Base-by-base conservation (phyloP, 495 filamentous ascomycete species). In the Chaetomium fimeti region DNA sequence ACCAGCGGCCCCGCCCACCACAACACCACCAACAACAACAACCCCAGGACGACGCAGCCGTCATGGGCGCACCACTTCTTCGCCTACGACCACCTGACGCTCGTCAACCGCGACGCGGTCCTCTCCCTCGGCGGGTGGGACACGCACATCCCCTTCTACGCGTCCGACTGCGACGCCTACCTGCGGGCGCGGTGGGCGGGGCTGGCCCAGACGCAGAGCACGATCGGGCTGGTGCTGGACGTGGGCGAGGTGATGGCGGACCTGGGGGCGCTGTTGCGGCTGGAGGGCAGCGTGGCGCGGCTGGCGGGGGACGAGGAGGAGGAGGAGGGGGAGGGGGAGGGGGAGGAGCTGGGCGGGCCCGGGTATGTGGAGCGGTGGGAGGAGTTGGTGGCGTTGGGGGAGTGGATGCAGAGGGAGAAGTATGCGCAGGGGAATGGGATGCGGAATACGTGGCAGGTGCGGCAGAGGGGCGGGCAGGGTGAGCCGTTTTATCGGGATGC, bases 101-200 rank as follows among this genome's bases (percentile, higher is more conserved):
- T 87, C 2, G 81, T 87, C 45, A 82, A 85, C 63, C 79, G 79
- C 49, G 71, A 78, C 56, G 79, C 82, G 0, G 81, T 81, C 54
- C 74, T 81, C 52, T 75, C 77, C 13, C 74, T 83, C 45, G 85
- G 85, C 18, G 85, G 75, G 13, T 88, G 85, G 85, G 85, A 88
- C 65, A 82, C 82, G 0, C 74, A 83, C 38, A 86, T 88, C 47
- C 85, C 85, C 5, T 87, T 80, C 70, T 83, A 86, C 64, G 74
- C 74, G 43, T 78, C 82, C 20, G 83, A 87, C 62, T 74, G 72
- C 62, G 72, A 74, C 66, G 68, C 68, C 60, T 83, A 87, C 70
- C 74, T 79, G 15, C 80, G 85, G 3, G 68, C 85, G 8, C 76
- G 76, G 60, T 85, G 85, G 84, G 77, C 73, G 6, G 78, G 76